A percentile compares a stretch with the other conserved stretches of the same genome.
These are phyloP conservation scores for Tuber calosporum DNA, from an alignment of 495 filamentous ascomycete genomes.

Conservation along the genomic window DNA sequence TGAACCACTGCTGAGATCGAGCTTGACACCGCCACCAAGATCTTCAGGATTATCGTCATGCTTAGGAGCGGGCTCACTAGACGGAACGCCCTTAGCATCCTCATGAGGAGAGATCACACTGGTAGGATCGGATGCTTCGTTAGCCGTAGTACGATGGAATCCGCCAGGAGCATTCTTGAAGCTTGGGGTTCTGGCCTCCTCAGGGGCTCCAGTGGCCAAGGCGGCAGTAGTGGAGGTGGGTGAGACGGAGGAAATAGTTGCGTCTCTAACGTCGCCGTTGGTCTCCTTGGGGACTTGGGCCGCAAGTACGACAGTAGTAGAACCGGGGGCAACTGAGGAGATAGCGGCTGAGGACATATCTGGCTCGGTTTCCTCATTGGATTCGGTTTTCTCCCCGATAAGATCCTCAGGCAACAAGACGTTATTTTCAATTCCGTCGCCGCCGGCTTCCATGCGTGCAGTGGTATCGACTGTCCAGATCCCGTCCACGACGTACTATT, in stretches of 20 bases:
- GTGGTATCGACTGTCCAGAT: conserved; percentile 74
- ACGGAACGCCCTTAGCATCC: conserved; percentile 48
- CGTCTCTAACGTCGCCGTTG: conserved; percentile 37
- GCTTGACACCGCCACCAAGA: conserved; percentile 56
- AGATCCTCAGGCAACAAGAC: conserved; percentile 72
- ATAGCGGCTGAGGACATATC: conserved; percentile 31
- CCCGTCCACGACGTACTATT: conserved; percentile 82
- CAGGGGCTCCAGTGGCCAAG: conserved; percentile 64
- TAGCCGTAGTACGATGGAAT: conserved; percentile 63
- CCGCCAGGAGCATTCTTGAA: conserved; percentile 57
- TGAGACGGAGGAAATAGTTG: conserved; percentile 61
- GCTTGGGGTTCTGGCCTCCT: conserved; percentile 36
- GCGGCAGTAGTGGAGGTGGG: conserved; percentile 68
- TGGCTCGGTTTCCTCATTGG: conserved; percentile 30
- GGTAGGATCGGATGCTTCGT: conserved; percentile 36
- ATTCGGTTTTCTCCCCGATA: conserved; percentile 45
- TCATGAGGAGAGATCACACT: conserved; percentile 7
- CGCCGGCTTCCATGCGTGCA: conserved; percentile 69
- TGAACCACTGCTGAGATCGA: conserved; percentile 47
- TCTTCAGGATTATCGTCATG: conserved; percentile 51
- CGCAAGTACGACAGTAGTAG: conserved; percentile 69
- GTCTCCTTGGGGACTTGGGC: conserved; percentile 61
- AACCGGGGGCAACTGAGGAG: conserved; percentile 55
- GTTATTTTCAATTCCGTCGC: conserved; percentile 77
- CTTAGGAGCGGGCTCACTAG: conserved; percentile 73